phyloP scores from a whole-genome alignment of 2,329 filamentous ascomycete genomes.

The Parafenestella ontariensis region DNA sequence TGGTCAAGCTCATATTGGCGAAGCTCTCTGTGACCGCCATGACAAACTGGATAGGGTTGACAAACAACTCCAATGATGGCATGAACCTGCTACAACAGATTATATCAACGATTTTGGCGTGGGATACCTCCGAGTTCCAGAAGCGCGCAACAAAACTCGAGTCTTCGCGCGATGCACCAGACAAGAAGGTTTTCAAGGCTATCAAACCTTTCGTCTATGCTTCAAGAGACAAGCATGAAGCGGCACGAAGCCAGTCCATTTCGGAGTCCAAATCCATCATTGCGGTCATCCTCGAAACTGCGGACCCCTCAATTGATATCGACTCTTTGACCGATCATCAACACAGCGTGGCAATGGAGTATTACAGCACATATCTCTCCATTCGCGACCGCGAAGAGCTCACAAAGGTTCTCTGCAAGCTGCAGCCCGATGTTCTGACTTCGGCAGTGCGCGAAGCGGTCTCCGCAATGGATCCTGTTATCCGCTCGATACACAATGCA shows the following conservation, averaged over 20 bases:
- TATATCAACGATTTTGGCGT: slow-evolving; percentile 73
- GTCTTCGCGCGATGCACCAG: slow-evolving; percentile 64
- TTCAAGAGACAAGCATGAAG: slow-evolving; percentile 64
- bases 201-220: slow-evolving; percentile 66
- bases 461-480: slow-evolving; percentile 75
- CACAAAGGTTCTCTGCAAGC: slow-evolving; percentile 69
- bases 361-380: slow-evolving; percentile 73
- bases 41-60: slow-evolving; percentile 81
- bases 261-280: slow-evolving; percentile 68
- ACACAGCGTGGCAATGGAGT: slow-evolving; percentile 71
- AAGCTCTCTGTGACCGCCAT: slow-evolving; percentile 77
- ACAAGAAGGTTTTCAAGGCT: slow-evolving; percentile 66
- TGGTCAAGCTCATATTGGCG: slow-evolving; percentile 75
- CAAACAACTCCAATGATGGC: slow-evolving; percentile 73
- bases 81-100: slow-evolving; percentile 84
- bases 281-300: slow-evolving; percentile 66
- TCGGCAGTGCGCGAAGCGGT: slow-evolving; percentile 69
- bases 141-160: slow-evolving; percentile 71
- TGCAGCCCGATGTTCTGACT: slow-evolving; percentile 76
- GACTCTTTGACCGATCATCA: slow-evolving; percentile 63
- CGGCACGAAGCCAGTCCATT: slow-evolving; percentile 63
- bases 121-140: slow-evolving; percentile 75
- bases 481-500: slow-evolving; percentile 72
- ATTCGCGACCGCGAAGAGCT: slow-evolving; percentile 78
- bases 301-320: slow-evolving; percentile 53